These are phyloP conservation scores for Apophysomyces elegans DNA, from an alignment of 371 early-diverging fungal genomes.

Conservation along the genomic window DNA sequence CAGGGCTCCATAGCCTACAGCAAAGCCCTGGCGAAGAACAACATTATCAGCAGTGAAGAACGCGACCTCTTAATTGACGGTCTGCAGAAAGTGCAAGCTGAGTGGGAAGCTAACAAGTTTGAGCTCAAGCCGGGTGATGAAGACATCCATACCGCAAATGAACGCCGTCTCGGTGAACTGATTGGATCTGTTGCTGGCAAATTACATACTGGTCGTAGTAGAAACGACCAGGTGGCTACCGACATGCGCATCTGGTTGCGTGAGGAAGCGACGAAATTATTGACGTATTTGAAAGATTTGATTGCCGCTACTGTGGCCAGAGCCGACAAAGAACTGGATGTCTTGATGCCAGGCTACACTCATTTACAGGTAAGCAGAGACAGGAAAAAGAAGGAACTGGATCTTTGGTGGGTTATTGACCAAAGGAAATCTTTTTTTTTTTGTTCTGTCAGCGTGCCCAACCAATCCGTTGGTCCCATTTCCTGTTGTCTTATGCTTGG, in stretches of 20 bases:
- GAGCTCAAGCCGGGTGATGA: conserved; percentile 84
- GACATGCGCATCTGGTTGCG: conserved; percentile 96
- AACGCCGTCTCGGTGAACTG: conserved; percentile 92
- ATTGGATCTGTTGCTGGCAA: conserved; percentile 94
- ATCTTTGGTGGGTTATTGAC: background rate
- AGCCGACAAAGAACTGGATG: conserved; percentile 87
- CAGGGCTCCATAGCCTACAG: conserved; percentile 91
- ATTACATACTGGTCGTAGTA: conserved; percentile 94
- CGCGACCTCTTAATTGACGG: conserved; percentile 74
- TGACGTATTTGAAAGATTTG: conserved; percentile 71
- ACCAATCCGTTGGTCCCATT: conserved; percentile 96
- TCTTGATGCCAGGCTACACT: conserved; percentile 97
- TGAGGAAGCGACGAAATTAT: conserved; percentile 70
- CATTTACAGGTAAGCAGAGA: conserved; percentile 79
- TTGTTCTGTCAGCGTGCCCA: conserved; percentile 78
- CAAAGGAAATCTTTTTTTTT: conserved; percentile 1
- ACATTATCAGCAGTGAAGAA: conserved; percentile 81
- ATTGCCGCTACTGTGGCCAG: conserved; percentile 75
- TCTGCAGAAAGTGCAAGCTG: conserved; percentile 72
- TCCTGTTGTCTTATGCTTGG: conserved; percentile 88
- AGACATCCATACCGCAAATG: conserved; percentile 98
- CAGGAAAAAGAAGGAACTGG: background rate
- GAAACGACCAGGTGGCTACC: conserved; percentile 98
- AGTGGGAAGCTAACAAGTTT: conserved; percentile 86
- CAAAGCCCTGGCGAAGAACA: conserved; percentile 74